Evolutionary conservation across 495 filamentous ascomycete species (phyloP), one percentile per base, ranked within the genome.

Genomic region (Penicillium longicatenatum): DNA sequence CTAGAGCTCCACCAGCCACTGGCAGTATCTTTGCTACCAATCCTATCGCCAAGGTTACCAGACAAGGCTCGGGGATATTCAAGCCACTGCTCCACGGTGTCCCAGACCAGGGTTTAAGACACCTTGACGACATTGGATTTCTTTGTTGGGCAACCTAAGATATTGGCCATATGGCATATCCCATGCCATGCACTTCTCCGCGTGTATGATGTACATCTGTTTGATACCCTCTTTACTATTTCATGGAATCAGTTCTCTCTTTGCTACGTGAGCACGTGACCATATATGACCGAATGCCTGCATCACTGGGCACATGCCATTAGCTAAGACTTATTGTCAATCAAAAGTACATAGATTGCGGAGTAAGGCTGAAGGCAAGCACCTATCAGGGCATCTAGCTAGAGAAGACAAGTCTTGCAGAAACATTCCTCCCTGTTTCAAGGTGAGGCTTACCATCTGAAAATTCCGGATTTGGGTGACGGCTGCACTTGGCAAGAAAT

Each of bases 211-310:
- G 26, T 57, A 10, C 43, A 53, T 47, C 16, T 30, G 24, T 59
- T 58, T 59, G 63, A 65, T 65, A 65, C 63, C 62, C 62, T 61
- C 29, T 42, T 12, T 61, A 31, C 17, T 37, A 41, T 50, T 49
- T 21, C 20, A 49, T 47, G 19, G 37, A 51, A 49, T 52, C 42
- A 29, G 19, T 20, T 26, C 20, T 20, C 21, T 29, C 21, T 45
- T 9, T 22, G 19, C 17, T 42, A 51, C 35, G 10, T 37, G 30
- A 24, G 24, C 48, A 60, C 44, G 21, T 50, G 39, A 17, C 4
- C 14, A 17, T 20, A 47, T 43, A 31, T 61, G 58, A 53, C 37
- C 17, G 20, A 29, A 29, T 51, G 45, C 22, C 45, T 31, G 16
- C 42, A 45, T 46, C 43, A 46, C 20, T 24, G 16, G 45, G 16